These are phyloP conservation scores for Trichophyton benhamiae DNA, from an alignment of 2,329 filamentous ascomycete species.

Conservation along the genomic window DNA sequence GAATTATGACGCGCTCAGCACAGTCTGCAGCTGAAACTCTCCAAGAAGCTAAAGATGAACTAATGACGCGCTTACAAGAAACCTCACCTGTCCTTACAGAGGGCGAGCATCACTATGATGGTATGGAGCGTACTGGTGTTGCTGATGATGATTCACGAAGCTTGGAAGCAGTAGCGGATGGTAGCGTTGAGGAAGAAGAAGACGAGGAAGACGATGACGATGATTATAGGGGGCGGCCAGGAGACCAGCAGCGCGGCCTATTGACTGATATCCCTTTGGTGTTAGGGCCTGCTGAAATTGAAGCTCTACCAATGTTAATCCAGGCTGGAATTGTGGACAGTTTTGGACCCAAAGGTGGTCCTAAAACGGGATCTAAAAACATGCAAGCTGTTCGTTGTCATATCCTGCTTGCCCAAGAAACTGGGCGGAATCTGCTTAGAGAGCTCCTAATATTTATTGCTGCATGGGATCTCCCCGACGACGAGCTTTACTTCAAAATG, in stretches of 20 bases:
- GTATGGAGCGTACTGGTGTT: conserved; percentile 28
- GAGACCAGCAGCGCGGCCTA: conserved; percentile 55
- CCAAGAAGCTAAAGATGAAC: conserved; percentile 40
- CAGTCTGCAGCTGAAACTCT: conserved; percentile 39
- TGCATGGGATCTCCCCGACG: conserved; percentile 89
- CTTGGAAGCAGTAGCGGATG: conserved; percentile 33
- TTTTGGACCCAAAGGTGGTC: conserved; percentile 54
- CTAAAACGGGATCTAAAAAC: conserved; percentile 51
- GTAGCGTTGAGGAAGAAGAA: conserved; percentile 36
- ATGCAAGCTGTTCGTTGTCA: conserved; percentile 84
- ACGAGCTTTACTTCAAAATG: conserved; percentile 90
- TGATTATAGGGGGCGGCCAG: conserved; percentile 39
- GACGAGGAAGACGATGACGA: conserved; percentile 44
- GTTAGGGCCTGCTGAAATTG: conserved; percentile 85
- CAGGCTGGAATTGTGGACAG: conserved; percentile 88
- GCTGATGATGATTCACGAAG: conserved; percentile 33
- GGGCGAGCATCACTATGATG: conserved; percentile 31
- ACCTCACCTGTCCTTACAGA: conserved; percentile 30
- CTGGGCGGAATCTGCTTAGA: conserved; percentile 74
- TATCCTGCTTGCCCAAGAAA: conserved; percentile 78
- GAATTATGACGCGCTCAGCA: conserved; percentile 35
- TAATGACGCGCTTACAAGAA: conserved; percentile 39
- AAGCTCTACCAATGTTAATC: conserved; percentile 92
- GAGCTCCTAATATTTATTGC: conserved; percentile 93
- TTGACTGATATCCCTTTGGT: conserved; percentile 91